A percentile compares a stretch with the other conserved stretches of the same genome.
Evolutionary conservation across 2,329 filamentous ascomycete species (phyloP).

Genomic region (Cercospora sesami): DNA sequence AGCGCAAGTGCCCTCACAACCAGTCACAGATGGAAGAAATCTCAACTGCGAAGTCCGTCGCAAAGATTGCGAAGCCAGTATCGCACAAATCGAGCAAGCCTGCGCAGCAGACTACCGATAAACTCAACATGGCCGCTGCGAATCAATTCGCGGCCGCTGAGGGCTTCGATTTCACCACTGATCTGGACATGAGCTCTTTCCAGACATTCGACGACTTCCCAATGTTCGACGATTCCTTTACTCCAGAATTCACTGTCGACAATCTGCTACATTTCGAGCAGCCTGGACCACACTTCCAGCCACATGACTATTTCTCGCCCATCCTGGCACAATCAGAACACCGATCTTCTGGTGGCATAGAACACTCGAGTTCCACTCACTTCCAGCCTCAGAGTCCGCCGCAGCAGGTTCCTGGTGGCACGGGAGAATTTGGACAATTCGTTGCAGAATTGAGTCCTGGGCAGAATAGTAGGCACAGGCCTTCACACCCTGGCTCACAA

Average conservation of each 20-base stretch:
- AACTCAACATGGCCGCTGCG: constrained; percentile 6
- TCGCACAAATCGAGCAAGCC: constrained; percentile 4
- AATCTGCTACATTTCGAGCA: constrained; percentile 23
- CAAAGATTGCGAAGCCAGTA: constrained; percentile 11
- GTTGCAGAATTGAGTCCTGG: not conserved
- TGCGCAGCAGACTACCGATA: not conserved
- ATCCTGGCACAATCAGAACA: constrained; percentile 14
- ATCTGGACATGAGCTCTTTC: constrained; percentile 20
- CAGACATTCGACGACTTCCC: constrained; percentile 34
- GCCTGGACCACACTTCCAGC: constrained; percentile 4
- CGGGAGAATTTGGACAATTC: not conserved
- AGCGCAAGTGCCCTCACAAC: constrained; percentile 40
- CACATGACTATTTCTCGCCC: constrained; percentile 21
- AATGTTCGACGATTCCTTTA: constrained; percentile 30
- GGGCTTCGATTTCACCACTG: constrained; percentile 16
- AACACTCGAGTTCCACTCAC: not conserved
- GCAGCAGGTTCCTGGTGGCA: constrained; percentile 9
- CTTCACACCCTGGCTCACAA: not conserved
- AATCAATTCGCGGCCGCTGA: constrained; percentile 8
- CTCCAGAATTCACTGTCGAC: constrained; percentile 26
- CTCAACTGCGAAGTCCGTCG: constrained; percentile 15
- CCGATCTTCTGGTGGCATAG: constrained; percentile 6
- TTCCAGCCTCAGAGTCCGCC: not conserved
- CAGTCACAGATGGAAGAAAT: constrained; percentile 36
- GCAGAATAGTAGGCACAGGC: not conserved